These are phyloP conservation scores for Alternaria incomplexa DNA, from an alignment of 2,329 filamentous ascomycete genomes.

Conservation along the genomic window DNA sequence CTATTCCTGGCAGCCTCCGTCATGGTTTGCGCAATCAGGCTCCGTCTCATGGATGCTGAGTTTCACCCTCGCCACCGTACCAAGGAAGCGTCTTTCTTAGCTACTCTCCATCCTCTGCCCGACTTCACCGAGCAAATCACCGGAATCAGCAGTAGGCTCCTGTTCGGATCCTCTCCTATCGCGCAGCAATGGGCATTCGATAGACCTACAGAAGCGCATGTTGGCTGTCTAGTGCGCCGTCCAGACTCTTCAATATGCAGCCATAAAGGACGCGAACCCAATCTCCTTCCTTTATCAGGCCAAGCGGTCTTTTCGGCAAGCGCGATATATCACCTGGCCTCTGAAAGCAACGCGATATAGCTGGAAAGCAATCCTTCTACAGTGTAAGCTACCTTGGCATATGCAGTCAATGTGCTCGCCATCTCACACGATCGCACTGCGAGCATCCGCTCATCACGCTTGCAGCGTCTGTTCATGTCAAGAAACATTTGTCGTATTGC, in stretches of 20 bases:
- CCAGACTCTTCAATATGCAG: constrained; percentile 22
- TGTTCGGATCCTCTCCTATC: neutral
- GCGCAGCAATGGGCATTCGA: constrained; percentile 2
- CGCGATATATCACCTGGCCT: neutral
- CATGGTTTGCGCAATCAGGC: neutral
- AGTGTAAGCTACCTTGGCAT: neutral
- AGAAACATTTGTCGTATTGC: rapidly evolving
- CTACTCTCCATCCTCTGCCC: constrained; percentile 1
- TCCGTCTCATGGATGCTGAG: neutral
- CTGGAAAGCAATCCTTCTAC: neutral
- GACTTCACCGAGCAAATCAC: constrained; percentile 8
- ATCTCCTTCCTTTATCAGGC: constrained; percentile 20
- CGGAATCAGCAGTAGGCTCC: neutral
- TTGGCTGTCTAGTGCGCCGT: constrained; percentile 20
- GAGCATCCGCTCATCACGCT: neutral
- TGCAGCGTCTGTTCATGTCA: neutral
- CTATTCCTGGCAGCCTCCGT: constrained; percentile 19
- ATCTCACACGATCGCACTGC: neutral
- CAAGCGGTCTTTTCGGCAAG: constrained; percentile 9
- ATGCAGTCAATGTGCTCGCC: neutral
- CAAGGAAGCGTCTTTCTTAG: constrained; percentile 6
- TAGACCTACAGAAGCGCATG: constrained; percentile 4
- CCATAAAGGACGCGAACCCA: constrained; percentile 3
- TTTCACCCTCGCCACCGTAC: constrained; percentile 1
- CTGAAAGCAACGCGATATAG: neutral